Evolutionary conservation across 208 protist species (phyloP).

Genomic region (Vickermania spadyakhi): DNA sequence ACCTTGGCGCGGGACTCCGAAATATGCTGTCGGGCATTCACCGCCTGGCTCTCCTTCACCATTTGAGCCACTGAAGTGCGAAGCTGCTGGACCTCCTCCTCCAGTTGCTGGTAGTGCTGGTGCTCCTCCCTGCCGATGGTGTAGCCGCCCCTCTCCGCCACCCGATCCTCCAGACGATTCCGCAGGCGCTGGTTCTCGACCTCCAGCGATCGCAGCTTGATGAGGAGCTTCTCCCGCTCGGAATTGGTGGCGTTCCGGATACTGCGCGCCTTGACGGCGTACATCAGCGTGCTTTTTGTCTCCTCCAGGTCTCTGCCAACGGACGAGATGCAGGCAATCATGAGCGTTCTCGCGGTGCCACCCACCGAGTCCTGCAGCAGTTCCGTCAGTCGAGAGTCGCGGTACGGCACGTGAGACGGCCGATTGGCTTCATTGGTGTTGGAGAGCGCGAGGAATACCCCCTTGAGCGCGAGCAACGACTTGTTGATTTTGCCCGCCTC

Average conservation of each 20-base stretch:
- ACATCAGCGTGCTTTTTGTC: slow-evolving; percentile 94
- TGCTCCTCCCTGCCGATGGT: slow-evolving; percentile 78
- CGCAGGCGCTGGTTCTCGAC: slow-evolving; percentile 78
- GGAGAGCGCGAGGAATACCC: slow-evolving; percentile 86
- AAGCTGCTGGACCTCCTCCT: slow-evolving; percentile 42
- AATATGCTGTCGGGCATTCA: slow-evolving; percentile 67
- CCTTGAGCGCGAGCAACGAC: slow-evolving; percentile 90
- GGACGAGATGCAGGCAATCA: slow-evolving; percentile 93
- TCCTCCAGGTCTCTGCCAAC: slow-evolving; percentile 93
- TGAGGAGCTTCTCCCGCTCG: slow-evolving; percentile 69
- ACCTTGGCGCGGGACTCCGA: slow-evolving; percentile 63
- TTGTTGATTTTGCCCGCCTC: slow-evolving; percentile 92
- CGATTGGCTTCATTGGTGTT: slow-evolving; percentile 75
- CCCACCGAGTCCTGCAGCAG: slow-evolving; percentile 93
- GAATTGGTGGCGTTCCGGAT: slow-evolving; percentile 91
- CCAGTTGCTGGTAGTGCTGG: slow-evolving; percentile 43
- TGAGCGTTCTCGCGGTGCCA: slow-evolving; percentile 87
- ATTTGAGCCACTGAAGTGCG: slow-evolving; percentile 48
- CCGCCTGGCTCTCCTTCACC: slow-evolving; percentile 51
- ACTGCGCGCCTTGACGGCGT: slow-evolving; percentile 91
- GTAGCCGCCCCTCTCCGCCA: slow-evolving; percentile 78
- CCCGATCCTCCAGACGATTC: slow-evolving; percentile 81
- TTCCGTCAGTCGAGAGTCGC: slow-evolving; percentile 92
- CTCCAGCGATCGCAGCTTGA: slow-evolving; percentile 72
- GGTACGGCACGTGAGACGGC: slow-evolving; percentile 88